A percentile compares a stretch with the other conserved stretches of the same genome.
phyloP scores from a whole-genome alignment of 208 protist genomes.

The Leishmania tarentolae region DNA sequence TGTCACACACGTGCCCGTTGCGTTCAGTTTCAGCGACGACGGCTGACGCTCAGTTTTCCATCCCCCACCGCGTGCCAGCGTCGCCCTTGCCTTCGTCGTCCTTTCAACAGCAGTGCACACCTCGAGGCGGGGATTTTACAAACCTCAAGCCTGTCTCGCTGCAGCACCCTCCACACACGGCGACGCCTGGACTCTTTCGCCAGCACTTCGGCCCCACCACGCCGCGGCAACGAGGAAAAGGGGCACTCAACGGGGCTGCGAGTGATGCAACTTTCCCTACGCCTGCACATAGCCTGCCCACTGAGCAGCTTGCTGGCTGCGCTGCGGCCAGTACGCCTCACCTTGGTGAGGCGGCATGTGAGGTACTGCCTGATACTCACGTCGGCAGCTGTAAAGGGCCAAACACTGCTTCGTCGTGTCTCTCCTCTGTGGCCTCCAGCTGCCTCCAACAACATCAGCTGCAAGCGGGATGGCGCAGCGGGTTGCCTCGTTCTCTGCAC shows the following conservation, averaged over 20 bases:
- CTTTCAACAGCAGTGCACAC: background rate
- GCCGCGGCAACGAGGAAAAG: background rate
- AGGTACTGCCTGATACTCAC: conserved; percentile 4
- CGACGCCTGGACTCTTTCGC: background rate
- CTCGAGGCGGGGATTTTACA: background rate
- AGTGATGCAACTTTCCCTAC: background rate
- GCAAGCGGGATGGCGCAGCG: conserved; percentile 23
- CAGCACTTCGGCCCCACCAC: background rate
- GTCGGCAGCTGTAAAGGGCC: background rate
- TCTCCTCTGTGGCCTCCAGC: conserved; percentile 17
- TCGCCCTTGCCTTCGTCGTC: background rate
- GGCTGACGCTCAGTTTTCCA: background rate
- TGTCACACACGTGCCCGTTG: background rate
- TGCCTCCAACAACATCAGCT: conserved; percentile 20
- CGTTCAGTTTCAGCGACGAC: background rate
- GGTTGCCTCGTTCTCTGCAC: conserved; percentile 21
- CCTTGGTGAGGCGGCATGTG: background rate
- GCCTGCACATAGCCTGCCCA: background rate
- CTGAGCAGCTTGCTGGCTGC: background rate
- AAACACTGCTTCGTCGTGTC: conserved; percentile 7
- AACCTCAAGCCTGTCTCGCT: background rate
- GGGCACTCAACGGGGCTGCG: background rate
- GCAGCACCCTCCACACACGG: background rate
- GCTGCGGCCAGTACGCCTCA: background rate
- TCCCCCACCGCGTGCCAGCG: background rate